Evolutionary conservation across 495 filamentous ascomycete species (phyloP), one percentile per base, ranked within the genome.

Genomic region (Annulohypoxylon maeteangense): DNA sequence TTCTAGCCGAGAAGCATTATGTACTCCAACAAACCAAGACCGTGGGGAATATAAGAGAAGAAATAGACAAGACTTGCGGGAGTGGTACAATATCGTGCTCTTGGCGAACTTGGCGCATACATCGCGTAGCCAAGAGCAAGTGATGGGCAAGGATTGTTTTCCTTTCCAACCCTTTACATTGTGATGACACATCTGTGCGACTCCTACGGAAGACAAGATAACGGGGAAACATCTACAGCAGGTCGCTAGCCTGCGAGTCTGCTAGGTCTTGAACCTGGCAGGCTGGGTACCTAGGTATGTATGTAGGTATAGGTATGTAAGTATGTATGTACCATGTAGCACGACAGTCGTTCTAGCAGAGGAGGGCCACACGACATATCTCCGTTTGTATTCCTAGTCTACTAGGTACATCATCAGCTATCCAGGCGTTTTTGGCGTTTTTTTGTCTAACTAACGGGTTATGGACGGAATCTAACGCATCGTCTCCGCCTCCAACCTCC

Each of bases 61-160:
- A 61, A 48, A 2, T 50, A 44, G 40, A 42, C 60, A 61, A 56
- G 71, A 67, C 31, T 4, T 48, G 66, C 42, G 57, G 65, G 45
- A 70, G 67, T 71, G 63, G 66, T 71, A 74, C 67, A 74, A 74
- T 70, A 40, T 70, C 67, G 58, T 70, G 59, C 11, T 58, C 71
- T 71, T 74, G 71, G 67, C 71, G 67, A 70, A 74, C 71, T 74
- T 74, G 67, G 71, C 71, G 67, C 71, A 74, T 71, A 70, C 48
- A 45, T 64, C 57, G 62, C 71, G 32, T 69, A 71, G 71, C 71
- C 71, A 74, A 74, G 71, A 70, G 53, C 36, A 36, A 50, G 65
- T 67, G 63, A 67, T 25, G 71, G 62, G 67, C 67, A 63, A 71
- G 71, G 71, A 67, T 74, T 32, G 53, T 48, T 70, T 59, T 64